Evolutionary conservation across 805 yeast species (phyloP).

Genomic region (Candida methanosorbosa): DNA sequence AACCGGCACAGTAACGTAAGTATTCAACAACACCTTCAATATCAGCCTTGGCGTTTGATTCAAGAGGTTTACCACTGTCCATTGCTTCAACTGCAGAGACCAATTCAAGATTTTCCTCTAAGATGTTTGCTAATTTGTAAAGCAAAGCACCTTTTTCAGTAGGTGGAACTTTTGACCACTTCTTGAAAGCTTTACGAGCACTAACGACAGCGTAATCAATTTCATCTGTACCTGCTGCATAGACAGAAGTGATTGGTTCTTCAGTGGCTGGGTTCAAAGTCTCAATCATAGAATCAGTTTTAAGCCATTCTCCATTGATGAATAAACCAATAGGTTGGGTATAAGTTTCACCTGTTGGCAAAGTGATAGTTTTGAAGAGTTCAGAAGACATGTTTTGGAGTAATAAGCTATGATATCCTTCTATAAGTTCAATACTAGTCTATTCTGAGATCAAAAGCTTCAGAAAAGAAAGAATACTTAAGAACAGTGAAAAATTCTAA

Average conservation of each 20-base stretch:
- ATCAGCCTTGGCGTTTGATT: slow-evolving; percentile 39
- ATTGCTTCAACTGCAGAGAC: slow-evolving; percentile 43
- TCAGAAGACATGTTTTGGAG: not conserved
- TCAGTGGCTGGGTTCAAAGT: slow-evolving; percentile 44
- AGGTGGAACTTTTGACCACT: slow-evolving; percentile 41
- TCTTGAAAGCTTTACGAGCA: slow-evolving; percentile 36
- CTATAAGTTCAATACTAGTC: too few species aligned
- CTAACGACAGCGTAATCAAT: slow-evolving; percentile 43
- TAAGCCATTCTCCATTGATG: slow-evolving; percentile 45
- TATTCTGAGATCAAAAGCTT: too few species aligned
- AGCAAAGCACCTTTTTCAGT: slow-evolving; percentile 31
- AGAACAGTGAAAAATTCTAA: too few species aligned
- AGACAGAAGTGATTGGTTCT: slow-evolving; percentile 35
- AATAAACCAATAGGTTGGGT: slow-evolving; percentile 56
- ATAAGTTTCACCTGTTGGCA: slow-evolving; percentile 41
- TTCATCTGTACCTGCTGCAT: slow-evolving; percentile 37
- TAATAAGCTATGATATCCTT: too few species aligned
- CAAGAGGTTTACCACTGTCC: slow-evolving; percentile 49
- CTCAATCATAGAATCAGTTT: slow-evolving; percentile 30
- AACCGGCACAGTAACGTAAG: slow-evolving; percentile 49
- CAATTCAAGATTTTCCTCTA: slow-evolving; percentile 39
- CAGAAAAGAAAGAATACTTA: too few species aligned
- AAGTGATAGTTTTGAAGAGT: slow-evolving; percentile 8
- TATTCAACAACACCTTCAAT: slow-evolving; percentile 36
- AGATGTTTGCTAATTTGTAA: slow-evolving; percentile 40